phyloP scores from a whole-genome alignment of 176 grass and related monocot genomes.

The Oryza nivara region DNA sequence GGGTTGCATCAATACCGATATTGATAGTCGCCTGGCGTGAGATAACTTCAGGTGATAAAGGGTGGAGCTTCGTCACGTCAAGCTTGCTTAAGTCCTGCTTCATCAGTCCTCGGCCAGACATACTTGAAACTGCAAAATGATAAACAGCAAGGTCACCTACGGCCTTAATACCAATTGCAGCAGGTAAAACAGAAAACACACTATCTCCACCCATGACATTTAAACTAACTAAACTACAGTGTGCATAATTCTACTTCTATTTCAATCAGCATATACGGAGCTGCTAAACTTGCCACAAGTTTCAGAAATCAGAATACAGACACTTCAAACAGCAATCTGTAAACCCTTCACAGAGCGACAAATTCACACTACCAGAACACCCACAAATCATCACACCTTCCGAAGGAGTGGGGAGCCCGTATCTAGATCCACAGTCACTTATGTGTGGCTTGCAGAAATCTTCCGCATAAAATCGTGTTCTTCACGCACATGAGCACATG shows the following conservation, averaged over 20 bases:
- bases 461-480: background rate
- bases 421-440: too few species aligned
- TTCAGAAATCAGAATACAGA: background rate
- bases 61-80: constrained; percentile 74
- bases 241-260: background rate
- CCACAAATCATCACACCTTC: too few species aligned
- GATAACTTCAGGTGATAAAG: constrained; percentile 85
- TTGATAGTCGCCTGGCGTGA: constrained; percentile 85
- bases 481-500: background rate
- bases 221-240: background rate
- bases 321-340: background rate
- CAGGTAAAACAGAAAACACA: background rate
- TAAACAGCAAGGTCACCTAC: background rate
- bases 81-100: constrained; percentile 90
- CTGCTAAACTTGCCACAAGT: background rate
- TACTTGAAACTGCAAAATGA: constrained; percentile 44
- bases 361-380: background rate
- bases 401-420: too few species aligned
- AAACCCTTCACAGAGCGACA: background rate
- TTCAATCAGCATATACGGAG: background rate
- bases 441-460: background rate
- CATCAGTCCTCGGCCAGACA: constrained; percentile 86
- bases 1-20: constrained; percentile 60
- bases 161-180: background rate
- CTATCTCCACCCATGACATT: background rate